phyloP scores from a whole-genome alignment of 2,329 filamentous ascomycete species.

The Immersiporthe knoxdaviesiana region DNA sequence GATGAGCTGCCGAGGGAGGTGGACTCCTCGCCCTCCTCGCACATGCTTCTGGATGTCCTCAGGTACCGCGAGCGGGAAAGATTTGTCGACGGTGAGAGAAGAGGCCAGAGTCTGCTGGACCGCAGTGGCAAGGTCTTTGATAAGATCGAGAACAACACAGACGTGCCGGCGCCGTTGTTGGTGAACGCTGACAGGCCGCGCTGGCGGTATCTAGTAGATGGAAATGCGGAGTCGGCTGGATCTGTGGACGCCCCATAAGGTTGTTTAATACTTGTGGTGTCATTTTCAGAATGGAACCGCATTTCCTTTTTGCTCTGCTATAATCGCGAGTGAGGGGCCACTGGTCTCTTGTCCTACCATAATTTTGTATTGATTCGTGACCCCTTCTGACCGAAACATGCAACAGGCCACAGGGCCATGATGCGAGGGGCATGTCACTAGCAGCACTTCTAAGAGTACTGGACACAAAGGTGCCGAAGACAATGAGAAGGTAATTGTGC shows the following conservation, averaged over 20 bases:
- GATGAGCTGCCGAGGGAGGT: constrained; percentile 60
- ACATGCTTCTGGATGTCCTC: constrained; percentile 55
- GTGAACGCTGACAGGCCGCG: constrained; percentile 44
- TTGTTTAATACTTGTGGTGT: neutral
- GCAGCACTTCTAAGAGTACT: neutral
- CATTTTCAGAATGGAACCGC: neutral
- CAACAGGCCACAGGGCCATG: neutral
- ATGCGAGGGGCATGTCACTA: neutral
- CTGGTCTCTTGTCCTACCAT: neutral
- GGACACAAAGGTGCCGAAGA: neutral
- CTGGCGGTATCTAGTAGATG: constrained; percentile 50
- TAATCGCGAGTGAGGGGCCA: neutral
- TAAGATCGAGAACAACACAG: constrained; percentile 52
- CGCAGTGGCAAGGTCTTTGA: constrained; percentile 51
- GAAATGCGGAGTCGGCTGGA: constrained; percentile 51
- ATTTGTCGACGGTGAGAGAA: constrained; percentile 56
- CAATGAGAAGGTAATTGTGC: neutral
- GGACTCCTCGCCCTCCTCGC: constrained; percentile 55
- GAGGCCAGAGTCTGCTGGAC: constrained; percentile 60
- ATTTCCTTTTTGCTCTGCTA: neutral
- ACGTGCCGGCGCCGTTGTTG: constrained; percentile 57
- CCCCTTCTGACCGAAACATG: neutral
- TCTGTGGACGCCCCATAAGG: constrained; percentile 49
- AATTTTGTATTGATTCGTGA: neutral
- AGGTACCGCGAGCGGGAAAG: constrained; percentile 50